Evolutionary conservation across 169 alveolate species (phyloP).

Genomic region (Eimeria brunetti): DNA sequence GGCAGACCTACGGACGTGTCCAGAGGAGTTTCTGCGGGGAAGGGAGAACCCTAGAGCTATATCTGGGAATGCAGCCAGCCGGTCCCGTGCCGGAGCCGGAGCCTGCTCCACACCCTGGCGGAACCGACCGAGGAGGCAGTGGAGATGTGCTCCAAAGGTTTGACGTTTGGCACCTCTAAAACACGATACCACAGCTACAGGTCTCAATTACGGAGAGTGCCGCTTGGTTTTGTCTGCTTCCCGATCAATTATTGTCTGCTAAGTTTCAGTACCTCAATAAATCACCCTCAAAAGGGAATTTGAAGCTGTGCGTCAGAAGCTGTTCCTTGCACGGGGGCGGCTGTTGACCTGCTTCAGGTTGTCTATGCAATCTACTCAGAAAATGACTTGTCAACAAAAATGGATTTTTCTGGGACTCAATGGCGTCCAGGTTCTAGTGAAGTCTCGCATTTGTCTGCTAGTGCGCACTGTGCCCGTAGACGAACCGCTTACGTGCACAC

Average conservation of each 20-base stretch:
- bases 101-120: not conserved
- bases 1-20: not conserved
- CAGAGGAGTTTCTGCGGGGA: not conserved
- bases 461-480: not conserved
- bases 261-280: not conserved
- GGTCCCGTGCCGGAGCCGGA: no score
- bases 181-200: not conserved
- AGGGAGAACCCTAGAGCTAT: no score
- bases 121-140: constrained; percentile 5
- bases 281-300: no score
- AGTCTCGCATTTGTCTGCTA: not conserved
- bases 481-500: not conserved
- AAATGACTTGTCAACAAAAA: no score
- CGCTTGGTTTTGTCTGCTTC: not conserved
- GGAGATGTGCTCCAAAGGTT: not conserved
- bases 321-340: no score
- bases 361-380: not conserved
- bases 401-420: no score
- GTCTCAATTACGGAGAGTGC: not conserved
- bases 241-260: not conserved
- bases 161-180: not conserved
- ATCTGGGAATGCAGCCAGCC: no score
- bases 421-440: no score
- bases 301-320: no score
- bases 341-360: no score